Evolutionary conservation across 768 basidiomycete genomes (phyloP).

Genomic region (Xerocomus brunneocitrinus): DNA sequence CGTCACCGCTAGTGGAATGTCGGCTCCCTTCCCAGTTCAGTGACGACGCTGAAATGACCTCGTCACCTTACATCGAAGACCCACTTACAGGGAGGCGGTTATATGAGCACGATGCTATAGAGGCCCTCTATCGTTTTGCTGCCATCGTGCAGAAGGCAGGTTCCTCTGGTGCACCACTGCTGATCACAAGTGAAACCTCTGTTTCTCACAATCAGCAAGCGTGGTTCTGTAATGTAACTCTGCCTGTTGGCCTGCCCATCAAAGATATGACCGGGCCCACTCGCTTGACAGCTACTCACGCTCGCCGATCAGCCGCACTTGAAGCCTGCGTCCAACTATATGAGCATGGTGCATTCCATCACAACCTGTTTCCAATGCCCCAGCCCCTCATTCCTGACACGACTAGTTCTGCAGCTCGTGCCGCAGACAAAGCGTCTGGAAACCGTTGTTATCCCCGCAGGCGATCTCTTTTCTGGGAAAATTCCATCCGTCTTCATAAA

Average conservation of each 20-base stretch:
- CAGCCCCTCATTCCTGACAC: constrained; percentile 1
- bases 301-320: constrained; percentile 58
- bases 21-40: constrained; percentile 43
- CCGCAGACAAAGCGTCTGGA: constrained; percentile 34
- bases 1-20: constrained; percentile 37
- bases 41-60: constrained; percentile 34
- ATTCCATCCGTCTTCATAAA: constrained; percentile 29
- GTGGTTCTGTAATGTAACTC: constrained; percentile 46
- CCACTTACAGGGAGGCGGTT: constrained; percentile 60
- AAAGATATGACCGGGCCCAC: constrained; percentile 41
- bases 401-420: constrained; percentile 6
- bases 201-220: constrained; percentile 14
- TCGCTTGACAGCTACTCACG: constrained; percentile 44
- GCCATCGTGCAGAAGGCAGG: constrained; percentile 18
- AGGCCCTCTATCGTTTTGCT: constrained; percentile 51
- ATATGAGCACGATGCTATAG: constrained; percentile 52
- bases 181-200: constrained; percentile 22
- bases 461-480: constrained; percentile 64
- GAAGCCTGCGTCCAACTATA: constrained; percentile 49
- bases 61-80: constrained; percentile 46
- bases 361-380: constrained; percentile 36
- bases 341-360: constrained; percentile 48
- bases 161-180: constrained; percentile 12
- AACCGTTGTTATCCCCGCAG: constrained; percentile 55
- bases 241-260: constrained; percentile 42